Percentiles rank a stretch among this genome's conserved stretches.
Evolutionary conservation across 495 filamentous ascomycete species (phyloP).

Genomic region (Aspergillus bertholletiae): DNA sequence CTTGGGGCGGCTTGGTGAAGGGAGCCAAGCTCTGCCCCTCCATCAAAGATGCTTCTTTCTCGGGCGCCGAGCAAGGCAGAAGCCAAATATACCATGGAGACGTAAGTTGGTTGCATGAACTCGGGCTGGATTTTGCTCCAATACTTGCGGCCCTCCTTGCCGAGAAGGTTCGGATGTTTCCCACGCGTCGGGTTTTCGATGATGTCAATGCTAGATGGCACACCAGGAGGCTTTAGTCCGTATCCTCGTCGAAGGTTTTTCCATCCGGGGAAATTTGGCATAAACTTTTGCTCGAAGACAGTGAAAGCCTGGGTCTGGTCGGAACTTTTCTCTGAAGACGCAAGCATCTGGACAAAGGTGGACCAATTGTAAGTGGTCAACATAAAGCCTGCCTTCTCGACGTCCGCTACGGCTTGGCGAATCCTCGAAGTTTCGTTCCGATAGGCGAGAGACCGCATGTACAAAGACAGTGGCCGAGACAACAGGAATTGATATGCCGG

Average conservation of each 20-base stretch:
- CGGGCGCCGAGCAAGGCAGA: slow-evolving; percentile 41
- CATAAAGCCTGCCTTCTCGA: slow-evolving; percentile 60
- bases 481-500: slow-evolving; percentile 57
- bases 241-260: slow-evolving; percentile 27
- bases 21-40: slow-evolving; percentile 25
- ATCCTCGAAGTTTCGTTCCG: slow-evolving; percentile 46
- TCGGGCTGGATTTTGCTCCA: slow-evolving; percentile 37
- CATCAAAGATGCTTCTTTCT: slow-evolving; percentile 28
- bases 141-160: slow-evolving; percentile 23
- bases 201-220: slow-evolving; percentile 26
- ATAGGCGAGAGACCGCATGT: slow-evolving; percentile 54
- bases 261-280: slow-evolving; percentile 76
- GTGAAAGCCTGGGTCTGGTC: slow-evolving; percentile 55
- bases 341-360: slow-evolving; percentile 46
- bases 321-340: slow-evolving; percentile 29
- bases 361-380: slow-evolving; percentile 57
- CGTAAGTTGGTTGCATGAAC: slow-evolving; percentile 48
- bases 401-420: slow-evolving; percentile 41
- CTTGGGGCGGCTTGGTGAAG: slow-evolving; percentile 41
- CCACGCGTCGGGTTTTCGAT: slow-evolving; percentile 14
- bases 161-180: slow-evolving; percentile 23
- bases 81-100: slow-evolving; percentile 53
- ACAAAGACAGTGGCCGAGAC: slow-evolving; percentile 51
- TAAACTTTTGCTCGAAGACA: slow-evolving; percentile 68
- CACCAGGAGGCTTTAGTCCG: slow-evolving; percentile 26